Evolutionary conservation across 2,329 filamentous ascomycete genomes (phyloP).

Genomic region (Fonsecaea multimorphosa): DNA sequence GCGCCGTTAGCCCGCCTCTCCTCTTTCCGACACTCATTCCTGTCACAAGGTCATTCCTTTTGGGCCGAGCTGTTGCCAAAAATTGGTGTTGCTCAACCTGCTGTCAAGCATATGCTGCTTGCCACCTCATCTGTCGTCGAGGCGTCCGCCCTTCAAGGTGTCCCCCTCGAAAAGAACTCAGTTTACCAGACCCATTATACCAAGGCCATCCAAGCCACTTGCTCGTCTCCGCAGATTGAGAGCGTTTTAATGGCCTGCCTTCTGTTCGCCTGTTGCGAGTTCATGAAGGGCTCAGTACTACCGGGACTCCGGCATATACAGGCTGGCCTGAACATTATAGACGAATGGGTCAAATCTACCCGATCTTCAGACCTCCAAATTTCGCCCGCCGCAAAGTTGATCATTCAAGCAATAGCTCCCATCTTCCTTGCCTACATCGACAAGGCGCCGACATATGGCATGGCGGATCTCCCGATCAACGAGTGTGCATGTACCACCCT

Average conservation of each 20-base stretch:
- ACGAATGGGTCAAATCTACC: slow-evolving; percentile 28
- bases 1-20: neutral
- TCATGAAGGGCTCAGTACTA: slow-evolving; percentile 25
- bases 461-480: slow-evolving; percentile 19
- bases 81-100: slow-evolving; percentile 27
- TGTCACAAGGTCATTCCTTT: slow-evolving; percentile 27
- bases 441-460: slow-evolving; percentile 34
- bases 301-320: slow-evolving; percentile 26
- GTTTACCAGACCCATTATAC: slow-evolving; percentile 34
- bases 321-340: slow-evolving; percentile 30
- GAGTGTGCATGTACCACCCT: slow-evolving; percentile 20
- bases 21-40: slow-evolving; percentile 8
- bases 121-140: slow-evolving; percentile 30
- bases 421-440: slow-evolving; percentile 32
- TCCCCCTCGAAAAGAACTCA: slow-evolving; percentile 24
- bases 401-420: slow-evolving; percentile 25
- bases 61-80: slow-evolving; percentile 32
- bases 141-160: slow-evolving; percentile 18
- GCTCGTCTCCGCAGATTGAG: slow-evolving; percentile 29
- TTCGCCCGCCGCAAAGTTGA: slow-evolving; percentile 19
- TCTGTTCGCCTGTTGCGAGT: slow-evolving; percentile 34
- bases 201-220: slow-evolving; percentile 30
- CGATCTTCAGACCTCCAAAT: slow-evolving; percentile 2
- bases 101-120: slow-evolving; percentile 31
- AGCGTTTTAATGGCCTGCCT: slow-evolving; percentile 32